phyloP scores from a whole-genome alignment of 139 green algal species.

The Micractinium sp. region DNA sequence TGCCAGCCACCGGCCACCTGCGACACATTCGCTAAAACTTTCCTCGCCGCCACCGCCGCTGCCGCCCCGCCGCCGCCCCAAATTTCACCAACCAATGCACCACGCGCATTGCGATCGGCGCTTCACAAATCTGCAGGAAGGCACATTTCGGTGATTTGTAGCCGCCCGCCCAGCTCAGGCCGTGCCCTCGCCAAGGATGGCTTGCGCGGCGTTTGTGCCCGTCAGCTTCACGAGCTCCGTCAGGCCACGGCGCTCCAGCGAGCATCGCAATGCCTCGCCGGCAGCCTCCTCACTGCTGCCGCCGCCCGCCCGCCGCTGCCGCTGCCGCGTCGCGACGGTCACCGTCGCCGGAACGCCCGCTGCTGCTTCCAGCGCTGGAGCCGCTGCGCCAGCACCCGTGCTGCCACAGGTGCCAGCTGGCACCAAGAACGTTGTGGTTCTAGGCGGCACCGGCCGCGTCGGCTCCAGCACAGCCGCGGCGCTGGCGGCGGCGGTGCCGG shows the following conservation, averaged over 20 bases:
- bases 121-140: too few relatives aligned
- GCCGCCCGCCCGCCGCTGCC: neutral
- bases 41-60: too few relatives aligned
- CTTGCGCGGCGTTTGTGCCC: neutral
- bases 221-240: neutral
- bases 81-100: too few relatives aligned
- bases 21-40: too few relatives aligned
- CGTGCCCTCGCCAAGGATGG: too few relatives aligned
- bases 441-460: conserved; percentile 89
- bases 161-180: too few relatives aligned
- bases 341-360: neutral
- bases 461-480: conserved; percentile 78
- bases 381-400: neutral
- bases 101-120: too few relatives aligned
- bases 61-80: too few relatives aligned
- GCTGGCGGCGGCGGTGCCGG: conserved; percentile 64
- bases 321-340: neutral
- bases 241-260: neutral
- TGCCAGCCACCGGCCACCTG: too few relatives aligned
- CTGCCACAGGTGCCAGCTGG: neutral
- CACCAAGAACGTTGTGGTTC: conserved; percentile 49
- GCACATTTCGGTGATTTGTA: too few relatives aligned
- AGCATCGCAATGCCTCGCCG: neutral
- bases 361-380: neutral
- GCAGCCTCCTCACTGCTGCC: neutral